phyloP scores from a whole-genome alignment of 78 protist genomes.

The Dictyostelium intermedium region DNA sequence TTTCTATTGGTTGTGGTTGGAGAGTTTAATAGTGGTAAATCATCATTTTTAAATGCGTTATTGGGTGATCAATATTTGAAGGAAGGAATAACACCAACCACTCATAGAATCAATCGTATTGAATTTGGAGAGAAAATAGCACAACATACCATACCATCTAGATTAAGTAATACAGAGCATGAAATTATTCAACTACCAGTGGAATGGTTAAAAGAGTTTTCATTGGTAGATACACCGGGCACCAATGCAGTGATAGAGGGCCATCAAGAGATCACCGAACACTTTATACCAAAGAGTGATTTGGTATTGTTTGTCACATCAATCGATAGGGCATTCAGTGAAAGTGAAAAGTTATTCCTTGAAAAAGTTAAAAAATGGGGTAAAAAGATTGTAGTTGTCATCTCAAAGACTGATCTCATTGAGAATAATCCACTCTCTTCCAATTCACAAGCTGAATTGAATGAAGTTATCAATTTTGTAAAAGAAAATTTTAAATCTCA shows the following conservation, averaged over 20 bases:
- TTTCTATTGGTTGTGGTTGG: constrained; percentile 85
- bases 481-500: constrained; percentile 42
- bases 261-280: constrained; percentile 85
- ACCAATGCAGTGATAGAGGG: constrained; percentile 80
- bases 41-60: constrained; percentile 84
- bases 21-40: constrained; percentile 87
- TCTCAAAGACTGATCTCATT: constrained; percentile 77
- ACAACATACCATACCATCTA: neutral
- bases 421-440: constrained; percentile 52
- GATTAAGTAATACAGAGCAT: neutral
- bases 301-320: constrained; percentile 78
- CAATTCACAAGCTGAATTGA: constrained; percentile 32
- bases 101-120: constrained; percentile 61
- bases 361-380: constrained; percentile 59
- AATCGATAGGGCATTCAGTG: constrained; percentile 79
- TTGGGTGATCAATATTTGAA: constrained; percentile 72
- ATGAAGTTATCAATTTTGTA: constrained; percentile 67
- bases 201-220: constrained; percentile 77
- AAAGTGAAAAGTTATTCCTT: constrained; percentile 73
- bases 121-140: constrained; percentile 52
- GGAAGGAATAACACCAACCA: constrained; percentile 86
- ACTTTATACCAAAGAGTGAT: constrained; percentile 82
- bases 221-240: constrained; percentile 87
- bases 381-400: constrained; percentile 80
- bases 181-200: constrained; percentile 76